Percentiles rank a stretch among this genome's conserved stretches.
These are phyloP conservation scores for Ascoidea rubescens DNA, from an alignment of 805 yeast species.

Conservation along the genomic window DNA sequence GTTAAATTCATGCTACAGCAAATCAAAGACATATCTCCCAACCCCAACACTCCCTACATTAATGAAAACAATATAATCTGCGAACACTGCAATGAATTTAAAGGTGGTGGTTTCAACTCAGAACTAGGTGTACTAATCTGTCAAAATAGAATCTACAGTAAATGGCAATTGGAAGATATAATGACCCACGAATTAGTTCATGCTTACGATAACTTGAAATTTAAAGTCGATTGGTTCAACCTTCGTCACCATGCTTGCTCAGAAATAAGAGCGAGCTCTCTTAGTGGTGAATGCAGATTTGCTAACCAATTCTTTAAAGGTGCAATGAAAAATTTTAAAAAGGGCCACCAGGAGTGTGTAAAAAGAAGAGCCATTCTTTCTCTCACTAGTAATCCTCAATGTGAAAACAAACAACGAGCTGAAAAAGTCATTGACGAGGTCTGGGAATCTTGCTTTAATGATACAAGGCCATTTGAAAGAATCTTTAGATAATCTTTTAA, in stretches of 20 bases:
- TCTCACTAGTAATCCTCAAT: slow-evolving; percentile 76
- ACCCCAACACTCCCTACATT: slow-evolving; percentile 29
- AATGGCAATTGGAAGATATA: slow-evolving; percentile 81
- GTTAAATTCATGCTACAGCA: slow-evolving; percentile 81
- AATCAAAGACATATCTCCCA: slow-evolving; percentile 39
- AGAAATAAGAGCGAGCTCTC: slow-evolving; percentile 83
- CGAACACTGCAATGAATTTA: slow-evolving; percentile 68
- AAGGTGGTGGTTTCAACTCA: slow-evolving; percentile 91
- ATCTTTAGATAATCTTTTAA: slow-evolving; percentile 44
- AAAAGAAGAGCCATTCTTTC: slow-evolving; percentile 77
- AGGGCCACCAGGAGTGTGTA: slow-evolving; percentile 87
- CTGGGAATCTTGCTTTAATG: slow-evolving; percentile 86
- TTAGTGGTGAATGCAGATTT: slow-evolving; percentile 91
- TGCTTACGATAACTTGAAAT: slow-evolving; percentile 81
- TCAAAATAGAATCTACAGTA: slow-evolving; percentile 62
- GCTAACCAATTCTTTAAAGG: slow-evolving; percentile 59
- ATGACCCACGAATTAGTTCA: slow-evolving; percentile 88
- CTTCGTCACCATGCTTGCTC: slow-evolving; percentile 93
- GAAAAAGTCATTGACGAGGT: slow-evolving; percentile 71
- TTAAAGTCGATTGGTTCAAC: slow-evolving; percentile 75
- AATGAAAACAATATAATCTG: slow-evolving; percentile 48
- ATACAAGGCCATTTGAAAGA: slow-evolving; percentile 90
- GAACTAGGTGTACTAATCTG: slow-evolving; percentile 77
- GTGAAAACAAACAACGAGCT: slow-evolving; percentile 63
- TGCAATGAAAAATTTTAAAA: slow-evolving; percentile 32